Percentiles rank a stretch among this genome's conserved stretches.
Evolutionary conservation across 73 alveolate species (phyloP).

Genomic region (Loxodes magnus): DNA sequence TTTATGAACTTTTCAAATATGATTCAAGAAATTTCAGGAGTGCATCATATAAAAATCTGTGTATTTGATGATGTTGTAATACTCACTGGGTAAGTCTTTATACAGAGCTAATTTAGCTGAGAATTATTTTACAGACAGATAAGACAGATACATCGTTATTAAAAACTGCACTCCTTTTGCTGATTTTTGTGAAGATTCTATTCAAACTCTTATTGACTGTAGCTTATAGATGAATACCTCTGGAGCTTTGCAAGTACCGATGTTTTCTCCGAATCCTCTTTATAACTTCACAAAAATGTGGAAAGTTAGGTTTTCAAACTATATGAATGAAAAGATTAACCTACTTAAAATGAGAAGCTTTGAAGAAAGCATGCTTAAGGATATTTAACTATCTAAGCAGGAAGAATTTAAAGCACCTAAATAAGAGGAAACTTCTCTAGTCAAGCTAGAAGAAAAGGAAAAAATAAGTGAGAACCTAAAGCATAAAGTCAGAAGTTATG

Average conservation of each 20-base stretch:
- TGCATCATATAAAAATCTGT: conserved; percentile 57
- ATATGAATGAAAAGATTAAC: background rate
- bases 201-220: conserved; percentile 9
- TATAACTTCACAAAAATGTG: conserved; percentile 16
- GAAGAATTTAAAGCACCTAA: background rate
- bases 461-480: background rate
- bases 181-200: conserved; percentile 32
- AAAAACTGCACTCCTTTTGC: conserved; percentile 30
- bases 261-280: conserved; percentile 22
- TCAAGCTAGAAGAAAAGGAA: conserved; percentile 10
- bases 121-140: conserved; percentile 53
- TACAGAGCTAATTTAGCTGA: conserved; percentile 60
- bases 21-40: conserved; percentile 43
- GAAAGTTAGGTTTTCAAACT: conserved; percentile 15
- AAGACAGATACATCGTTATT: conserved; percentile 49
- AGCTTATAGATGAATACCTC: conserved; percentile 16
- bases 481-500: background rate
- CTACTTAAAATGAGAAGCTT: conserved; percentile 8
- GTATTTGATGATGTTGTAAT: conserved; percentile 58
- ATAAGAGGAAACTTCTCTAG: conserved; percentile 21
- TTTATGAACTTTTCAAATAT: conserved; percentile 12
- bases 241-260: conserved; percentile 16
- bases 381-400: conserved; percentile 2
- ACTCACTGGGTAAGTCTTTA: too few species aligned
- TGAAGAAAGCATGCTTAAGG: background rate